Conservation (phyloP, 257 asterid genomes). For the Solanum acaule region DNA sequence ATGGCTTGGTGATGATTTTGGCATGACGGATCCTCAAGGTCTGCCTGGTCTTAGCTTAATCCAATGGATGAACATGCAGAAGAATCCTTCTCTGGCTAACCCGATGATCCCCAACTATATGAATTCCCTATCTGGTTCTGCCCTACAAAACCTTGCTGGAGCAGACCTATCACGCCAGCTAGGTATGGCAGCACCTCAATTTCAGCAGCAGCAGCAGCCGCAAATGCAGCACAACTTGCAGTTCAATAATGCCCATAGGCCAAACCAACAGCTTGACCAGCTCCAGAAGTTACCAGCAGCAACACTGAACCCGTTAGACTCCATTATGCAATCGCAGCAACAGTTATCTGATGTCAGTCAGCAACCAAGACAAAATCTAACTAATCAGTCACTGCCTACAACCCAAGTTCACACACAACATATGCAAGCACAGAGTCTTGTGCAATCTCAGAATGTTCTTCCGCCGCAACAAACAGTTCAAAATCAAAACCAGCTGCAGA, state of each 20-base stretch:
- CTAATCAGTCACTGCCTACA: conserved; percentile 32
- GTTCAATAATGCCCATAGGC: conserved; percentile 48
- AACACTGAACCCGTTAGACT: conserved; percentile 39
- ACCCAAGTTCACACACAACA: conserved; percentile 50
- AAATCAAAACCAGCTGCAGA: conserved; percentile 51
- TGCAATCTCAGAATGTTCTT: conserved; percentile 31
- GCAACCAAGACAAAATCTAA: conserved; percentile 31
- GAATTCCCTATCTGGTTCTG: conserved; percentile 43
- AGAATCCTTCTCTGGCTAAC: conserved; percentile 46
- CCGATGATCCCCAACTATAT: conserved; percentile 49
- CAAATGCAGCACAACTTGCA: conserved; percentile 31
- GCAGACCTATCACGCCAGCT: conserved; percentile 56
- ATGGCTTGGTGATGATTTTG: conserved; percentile 77
- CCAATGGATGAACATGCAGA: conserved; percentile 99
- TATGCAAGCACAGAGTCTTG: conserved; percentile 35
- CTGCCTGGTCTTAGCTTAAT: conserved; percentile 80
- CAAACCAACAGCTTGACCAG: conserved; percentile 39
- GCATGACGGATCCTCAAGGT: conserved; percentile 59
- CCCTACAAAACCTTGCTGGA: conserved; percentile 38
- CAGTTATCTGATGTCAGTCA: conserved; percentile 44
- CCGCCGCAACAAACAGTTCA: conserved; percentile 49
- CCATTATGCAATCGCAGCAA: conserved; percentile 54
- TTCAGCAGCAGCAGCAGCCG: conserved; percentile 39
- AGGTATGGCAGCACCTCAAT: conserved; percentile 41
- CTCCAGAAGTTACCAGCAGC: conserved; percentile 53